These are phyloP conservation scores for Cucumis variabilis DNA, from an alignment of 331 rosid genomes.

Conservation along the genomic window DNA sequence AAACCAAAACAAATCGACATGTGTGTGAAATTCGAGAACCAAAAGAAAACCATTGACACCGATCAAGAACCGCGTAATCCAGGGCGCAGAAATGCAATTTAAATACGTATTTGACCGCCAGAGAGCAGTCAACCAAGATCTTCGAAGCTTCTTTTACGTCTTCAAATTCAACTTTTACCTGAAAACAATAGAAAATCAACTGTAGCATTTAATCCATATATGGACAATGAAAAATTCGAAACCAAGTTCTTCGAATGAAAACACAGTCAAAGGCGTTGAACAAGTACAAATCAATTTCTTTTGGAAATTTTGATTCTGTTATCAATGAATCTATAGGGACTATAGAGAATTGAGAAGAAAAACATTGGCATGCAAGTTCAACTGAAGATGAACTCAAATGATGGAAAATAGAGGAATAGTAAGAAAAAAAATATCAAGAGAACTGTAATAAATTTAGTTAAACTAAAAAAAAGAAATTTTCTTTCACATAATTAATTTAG, in stretches of 20 bases:
- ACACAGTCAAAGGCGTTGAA: background rate
- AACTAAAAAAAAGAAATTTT: too few species aligned
- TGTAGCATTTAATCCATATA: background rate
- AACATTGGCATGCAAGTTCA: background rate
- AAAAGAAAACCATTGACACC: background rate
- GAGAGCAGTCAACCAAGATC: constrained; percentile 13
- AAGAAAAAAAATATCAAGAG: too few species aligned
- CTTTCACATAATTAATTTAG: too few species aligned
- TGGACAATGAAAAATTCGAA: background rate
- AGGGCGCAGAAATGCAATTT: background rate
- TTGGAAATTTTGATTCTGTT: background rate
- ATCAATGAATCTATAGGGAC: background rate
- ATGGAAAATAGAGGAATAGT: too few species aligned
- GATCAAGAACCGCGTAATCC: constrained; percentile 22
- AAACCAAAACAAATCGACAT: constrained; percentile 1
- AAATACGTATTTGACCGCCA: constrained; percentile 3
- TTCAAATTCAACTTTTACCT: constrained; percentile 2
- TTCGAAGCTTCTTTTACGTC: constrained; percentile 7
- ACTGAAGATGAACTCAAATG: background rate
- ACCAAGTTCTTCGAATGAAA: background rate
- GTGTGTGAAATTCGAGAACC: background rate
- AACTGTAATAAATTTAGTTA: too few species aligned
- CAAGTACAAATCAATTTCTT: background rate
- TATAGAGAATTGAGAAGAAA: background rate
- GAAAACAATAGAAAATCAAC: background rate